These are phyloP conservation scores for Onygenales sp. DNA, from an alignment of 2,329 filamentous ascomycete species.

Conservation along the genomic window DNA sequence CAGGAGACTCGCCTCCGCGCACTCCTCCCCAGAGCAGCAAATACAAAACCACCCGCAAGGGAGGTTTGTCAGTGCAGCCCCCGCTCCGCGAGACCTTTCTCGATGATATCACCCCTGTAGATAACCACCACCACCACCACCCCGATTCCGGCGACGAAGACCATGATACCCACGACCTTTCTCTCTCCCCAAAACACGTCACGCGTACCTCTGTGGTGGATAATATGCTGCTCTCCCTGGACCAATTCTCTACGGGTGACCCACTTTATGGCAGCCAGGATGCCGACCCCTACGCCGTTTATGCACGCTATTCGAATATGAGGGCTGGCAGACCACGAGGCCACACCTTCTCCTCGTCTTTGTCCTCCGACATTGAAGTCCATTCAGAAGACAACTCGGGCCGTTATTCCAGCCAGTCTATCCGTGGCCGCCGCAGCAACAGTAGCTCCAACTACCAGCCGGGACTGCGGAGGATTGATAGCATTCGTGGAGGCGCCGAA, in stretches of 20 bases:
- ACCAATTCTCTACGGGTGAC: conserved; percentile 50
- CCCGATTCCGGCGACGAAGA: conserved; percentile 29
- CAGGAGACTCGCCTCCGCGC: conserved; percentile 26
- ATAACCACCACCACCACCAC: conserved; percentile 19
- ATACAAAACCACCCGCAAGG: conserved; percentile 20
- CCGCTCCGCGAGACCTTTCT: conserved; percentile 34
- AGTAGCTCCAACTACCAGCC: conserved; percentile 65
- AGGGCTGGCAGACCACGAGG: conserved; percentile 40
- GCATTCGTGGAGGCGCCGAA: conserved; percentile 40
- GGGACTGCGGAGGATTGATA: conserved; percentile 53
- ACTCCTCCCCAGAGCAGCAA: conserved; percentile 27
- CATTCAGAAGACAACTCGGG: conserved; percentile 27
- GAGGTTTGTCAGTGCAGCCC: conserved; percentile 19
- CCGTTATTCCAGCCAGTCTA: conserved; percentile 32
- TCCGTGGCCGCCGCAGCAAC: conserved; percentile 59
- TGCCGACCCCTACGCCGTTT: conserved; percentile 24
- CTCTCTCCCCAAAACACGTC: conserved; percentile 45
- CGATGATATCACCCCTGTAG: conserved; percentile 24
- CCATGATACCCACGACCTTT: conserved; percentile 23
- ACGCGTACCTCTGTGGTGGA: conserved; percentile 87
- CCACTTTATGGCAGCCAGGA: conserved; percentile 21
- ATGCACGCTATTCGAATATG: conserved; percentile 20
- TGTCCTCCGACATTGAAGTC: conserved; percentile 48
- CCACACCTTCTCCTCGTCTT: conserved; percentile 51
- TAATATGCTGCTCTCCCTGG: conserved; percentile 89